Percentiles rank a stretch among this genome's conserved stretches.
These are phyloP conservation scores for Heliamphora pulchella DNA, from an alignment of 179 eudicot genomes.

Conservation along the genomic window DNA sequence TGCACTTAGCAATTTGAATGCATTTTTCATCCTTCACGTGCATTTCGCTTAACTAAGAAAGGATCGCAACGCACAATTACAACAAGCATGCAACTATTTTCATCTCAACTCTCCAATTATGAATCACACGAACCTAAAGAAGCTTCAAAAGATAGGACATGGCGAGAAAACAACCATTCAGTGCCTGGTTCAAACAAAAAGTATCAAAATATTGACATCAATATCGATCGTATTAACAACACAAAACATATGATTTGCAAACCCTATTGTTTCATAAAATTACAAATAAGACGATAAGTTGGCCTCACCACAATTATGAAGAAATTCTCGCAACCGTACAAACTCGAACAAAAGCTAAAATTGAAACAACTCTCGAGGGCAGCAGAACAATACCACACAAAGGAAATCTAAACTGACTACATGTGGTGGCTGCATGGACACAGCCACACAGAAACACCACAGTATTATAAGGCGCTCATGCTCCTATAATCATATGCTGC, in stretches of 20 bases:
- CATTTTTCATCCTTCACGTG: too few species aligned
- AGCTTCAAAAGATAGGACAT: not conserved
- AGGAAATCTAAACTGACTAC: not conserved
- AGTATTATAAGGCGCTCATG: not conserved
- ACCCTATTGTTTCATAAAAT: not conserved
- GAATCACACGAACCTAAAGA: not conserved
- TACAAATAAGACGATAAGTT: not conserved
- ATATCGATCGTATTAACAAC: not conserved
- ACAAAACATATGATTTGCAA: constrained; percentile 11
- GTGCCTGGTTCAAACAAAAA: not conserved
- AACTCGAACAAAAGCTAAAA: not conserved
- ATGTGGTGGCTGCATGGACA: not conserved
- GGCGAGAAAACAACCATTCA: not conserved
- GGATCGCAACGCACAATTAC: too few species aligned
- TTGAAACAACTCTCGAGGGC: not conserved
- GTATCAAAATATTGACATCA: not conserved
- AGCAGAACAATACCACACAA: not conserved
- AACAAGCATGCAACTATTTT: too few species aligned
- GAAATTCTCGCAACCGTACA: constrained; percentile 12
- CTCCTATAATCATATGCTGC: not conserved
- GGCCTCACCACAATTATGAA: not conserved
- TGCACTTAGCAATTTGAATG: too few species aligned
- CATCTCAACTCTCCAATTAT: not conserved
- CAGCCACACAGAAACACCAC: not conserved
- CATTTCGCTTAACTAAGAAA: too few species aligned